Conservation (phyloP, 1,284 basidiomycete genomes). For the Acaromyces ingoldii region DNA sequence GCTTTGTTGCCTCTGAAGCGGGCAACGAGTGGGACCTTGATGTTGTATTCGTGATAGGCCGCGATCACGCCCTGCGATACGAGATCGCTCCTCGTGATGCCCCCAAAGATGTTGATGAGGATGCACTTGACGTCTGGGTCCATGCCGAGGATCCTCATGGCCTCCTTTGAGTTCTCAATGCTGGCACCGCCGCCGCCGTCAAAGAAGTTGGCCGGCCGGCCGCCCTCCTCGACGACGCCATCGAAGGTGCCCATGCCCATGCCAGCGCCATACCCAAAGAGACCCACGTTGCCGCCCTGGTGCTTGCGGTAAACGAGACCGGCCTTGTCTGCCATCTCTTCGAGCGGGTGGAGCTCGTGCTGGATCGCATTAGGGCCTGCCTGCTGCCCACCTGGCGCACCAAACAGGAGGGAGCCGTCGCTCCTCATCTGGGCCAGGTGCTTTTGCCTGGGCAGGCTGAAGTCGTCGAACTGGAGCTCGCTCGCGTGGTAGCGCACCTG, state of each 20-base stretch:
- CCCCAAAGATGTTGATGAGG: conserved; percentile 39
- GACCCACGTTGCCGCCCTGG: conserved; percentile 29
- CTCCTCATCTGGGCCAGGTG: no score
- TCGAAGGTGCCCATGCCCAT: conserved; percentile 43
- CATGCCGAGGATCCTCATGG: conserved; percentile 32
- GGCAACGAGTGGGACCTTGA: conserved; percentile 29
- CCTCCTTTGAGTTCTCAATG: conserved; percentile 24
- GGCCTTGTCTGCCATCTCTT: conserved; percentile 31
- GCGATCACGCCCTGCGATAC: conserved; percentile 37
- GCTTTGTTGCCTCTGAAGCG: conserved; percentile 30
- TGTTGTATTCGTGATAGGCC: conserved; percentile 28
- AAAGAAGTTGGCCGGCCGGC: conserved; percentile 33
- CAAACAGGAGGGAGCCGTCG: no score
- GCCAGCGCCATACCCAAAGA: conserved; percentile 39
- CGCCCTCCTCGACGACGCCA: conserved; percentile 26
- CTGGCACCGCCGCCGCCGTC: conserved; percentile 40
- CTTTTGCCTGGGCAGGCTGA: no score
- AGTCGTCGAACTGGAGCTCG: no score
- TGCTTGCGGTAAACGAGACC: conserved; percentile 35
- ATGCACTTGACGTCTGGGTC: conserved; percentile 32
- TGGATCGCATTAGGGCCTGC: no score
- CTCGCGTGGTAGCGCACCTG: no score
- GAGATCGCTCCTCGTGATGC: conserved; percentile 31
- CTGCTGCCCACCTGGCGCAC: no score
- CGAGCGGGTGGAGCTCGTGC: no score